phyloP scores from a whole-genome alignment of 1,284 basidiomycete genomes.

The Cystobasidium pallidum region DNA sequence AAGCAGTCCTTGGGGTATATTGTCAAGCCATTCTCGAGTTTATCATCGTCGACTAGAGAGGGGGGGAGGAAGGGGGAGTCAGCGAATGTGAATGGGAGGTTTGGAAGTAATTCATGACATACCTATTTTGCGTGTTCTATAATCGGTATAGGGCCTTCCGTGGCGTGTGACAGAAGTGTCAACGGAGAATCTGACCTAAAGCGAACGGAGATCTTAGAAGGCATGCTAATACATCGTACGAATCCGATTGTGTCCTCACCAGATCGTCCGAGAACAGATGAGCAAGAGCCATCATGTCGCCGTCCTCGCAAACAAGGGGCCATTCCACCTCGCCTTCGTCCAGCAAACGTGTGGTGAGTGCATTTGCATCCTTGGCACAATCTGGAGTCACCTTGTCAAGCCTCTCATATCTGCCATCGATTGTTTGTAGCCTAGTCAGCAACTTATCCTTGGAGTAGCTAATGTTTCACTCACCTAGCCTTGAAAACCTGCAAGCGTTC shows the following conservation, averaged over 20 bases:
- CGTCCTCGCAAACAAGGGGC: constrained; percentile 29
- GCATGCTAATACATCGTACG: background rate
- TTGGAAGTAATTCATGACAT: background rate
- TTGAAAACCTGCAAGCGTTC: constrained; percentile 14
- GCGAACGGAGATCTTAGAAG: background rate
- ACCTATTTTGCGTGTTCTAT: constrained; percentile 41
- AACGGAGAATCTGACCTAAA: constrained; percentile 36
- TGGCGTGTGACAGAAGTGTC: constrained; percentile 32
- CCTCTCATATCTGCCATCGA: background rate
- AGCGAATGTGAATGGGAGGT: no score
- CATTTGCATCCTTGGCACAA: constrained; percentile 20
- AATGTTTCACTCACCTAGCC: background rate
- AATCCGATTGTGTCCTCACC: constrained; percentile 1
- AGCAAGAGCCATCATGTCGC: constrained; percentile 37
- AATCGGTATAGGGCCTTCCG: constrained; percentile 40
- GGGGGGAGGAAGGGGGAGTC: background rate
- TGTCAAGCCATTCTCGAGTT: constrained; percentile 33
- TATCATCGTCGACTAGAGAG: constrained; percentile 29
- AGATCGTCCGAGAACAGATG: constrained; percentile 39
- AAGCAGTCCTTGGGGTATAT: constrained; percentile 13
- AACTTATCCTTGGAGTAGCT: background rate
- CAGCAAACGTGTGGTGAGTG: constrained; percentile 22
- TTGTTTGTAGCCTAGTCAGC: background rate
- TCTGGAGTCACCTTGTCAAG: background rate
- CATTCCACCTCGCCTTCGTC: constrained; percentile 32